phyloP scores from a whole-genome alignment of 2,329 filamentous ascomycete species.

The Talaromyces sp. region DNA sequence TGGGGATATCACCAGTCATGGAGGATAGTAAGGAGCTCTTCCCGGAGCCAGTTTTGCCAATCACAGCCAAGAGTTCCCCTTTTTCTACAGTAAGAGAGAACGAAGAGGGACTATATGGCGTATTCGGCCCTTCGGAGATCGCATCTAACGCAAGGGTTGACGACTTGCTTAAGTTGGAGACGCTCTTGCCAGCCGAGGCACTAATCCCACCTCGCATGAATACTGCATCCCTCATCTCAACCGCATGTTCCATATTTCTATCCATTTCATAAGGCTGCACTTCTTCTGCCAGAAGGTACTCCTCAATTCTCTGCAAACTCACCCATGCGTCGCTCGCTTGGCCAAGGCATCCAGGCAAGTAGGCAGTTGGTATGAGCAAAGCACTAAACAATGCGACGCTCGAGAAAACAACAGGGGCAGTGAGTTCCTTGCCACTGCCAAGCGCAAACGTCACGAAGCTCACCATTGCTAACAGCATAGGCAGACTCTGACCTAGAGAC shows the following conservation, averaged over 20 bases:
- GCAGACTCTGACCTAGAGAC: not conserved
- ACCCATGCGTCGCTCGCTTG: not conserved
- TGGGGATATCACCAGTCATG: conserved; percentile 5
- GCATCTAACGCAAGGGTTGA: not conserved
- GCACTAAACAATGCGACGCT: conserved; percentile 1
- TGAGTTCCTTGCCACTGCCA: not conserved
- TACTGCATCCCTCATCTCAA: conserved; percentile 1
- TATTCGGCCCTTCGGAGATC: not conserved
- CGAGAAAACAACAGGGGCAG: conserved; percentile 7
- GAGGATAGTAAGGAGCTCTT: conserved; percentile 10
- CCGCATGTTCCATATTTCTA: conserved; percentile 1
- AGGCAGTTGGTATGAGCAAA: conserved; percentile 1
- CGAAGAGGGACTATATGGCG: not conserved
- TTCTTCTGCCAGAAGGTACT: conserved; percentile 13
- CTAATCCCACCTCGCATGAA: conserved; percentile 1
- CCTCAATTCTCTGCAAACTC: conserved; percentile 2
- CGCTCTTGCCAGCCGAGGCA: not conserved
- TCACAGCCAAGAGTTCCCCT: conserved; percentile 6
- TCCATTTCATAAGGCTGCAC: not conserved
- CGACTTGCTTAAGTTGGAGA: not conserved
- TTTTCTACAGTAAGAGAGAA: not conserved
- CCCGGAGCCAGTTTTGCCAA: conserved; percentile 8
- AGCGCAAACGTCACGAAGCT: conserved; percentile 5
- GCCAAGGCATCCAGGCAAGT: conserved; percentile 3
- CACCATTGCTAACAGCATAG: conserved; percentile 4